Evolutionary conservation across 768 basidiomycete genomes (phyloP), one percentile per base, ranked within the genome.

Genomic region (Tylopilus sp.): DNA sequence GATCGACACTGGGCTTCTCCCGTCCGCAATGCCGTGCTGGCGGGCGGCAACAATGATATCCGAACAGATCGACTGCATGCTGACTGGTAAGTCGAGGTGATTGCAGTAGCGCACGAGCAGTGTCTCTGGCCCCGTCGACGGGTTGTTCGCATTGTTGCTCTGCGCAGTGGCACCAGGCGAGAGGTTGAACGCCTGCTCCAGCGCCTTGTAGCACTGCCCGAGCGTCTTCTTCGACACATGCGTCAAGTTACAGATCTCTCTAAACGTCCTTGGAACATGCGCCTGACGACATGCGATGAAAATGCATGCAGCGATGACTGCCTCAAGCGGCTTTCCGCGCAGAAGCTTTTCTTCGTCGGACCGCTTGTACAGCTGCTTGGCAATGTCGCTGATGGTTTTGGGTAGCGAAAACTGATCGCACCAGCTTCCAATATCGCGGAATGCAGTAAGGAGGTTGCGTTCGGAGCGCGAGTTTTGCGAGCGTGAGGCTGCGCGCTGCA

Each of bases 221-320:
- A 95, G 80, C 31, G 85, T 80, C 76, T 98, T 97, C 76, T 98
- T 98, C 64, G 90, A 86, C 53, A 98, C 95, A 60, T 89, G 85
- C 8, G 93, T 93, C 57, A 95, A 75, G 66, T 91, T 88, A 72
- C 91, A 94, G 43, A 97, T 95, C 74, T 97, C 97, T 63, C 89
- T 84, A 74, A 98, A 98, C 48, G 94, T 95, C 52, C 95, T 79
- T 0, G 91, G 91, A n/a, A 95, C 93, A 60, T 94, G 88, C 8
- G 90, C 94, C 69, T 95, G 91, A 33, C 95, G 80, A 68, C 94
- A 97, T 0, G 95, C 95, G 61, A 98, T 95, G 69, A 98, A 97
- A 65, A 98, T 95, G 71, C 95, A 98, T 1, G 95, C 95, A 25
- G 95, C 95, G 56, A 97, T 92, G 65, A 97, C 86, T 6, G 94